Base-by-base conservation (phyloP, 2,329 filamentous ascomycete genomes). In the Diaporthe sp. region DNA sequence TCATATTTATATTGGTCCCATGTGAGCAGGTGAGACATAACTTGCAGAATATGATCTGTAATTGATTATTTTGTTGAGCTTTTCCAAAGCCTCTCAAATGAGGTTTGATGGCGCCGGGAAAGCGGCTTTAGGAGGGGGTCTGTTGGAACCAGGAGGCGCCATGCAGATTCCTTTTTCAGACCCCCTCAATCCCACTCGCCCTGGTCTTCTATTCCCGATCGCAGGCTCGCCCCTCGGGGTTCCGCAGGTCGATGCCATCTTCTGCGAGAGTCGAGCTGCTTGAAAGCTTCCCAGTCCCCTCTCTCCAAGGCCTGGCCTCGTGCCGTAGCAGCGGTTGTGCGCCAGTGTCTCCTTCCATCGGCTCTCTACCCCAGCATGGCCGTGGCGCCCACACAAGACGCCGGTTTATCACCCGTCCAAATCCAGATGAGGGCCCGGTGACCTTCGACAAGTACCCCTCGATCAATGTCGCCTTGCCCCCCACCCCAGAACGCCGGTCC, bases 11-110 rank as follows among this genome's bases (percentile, higher is more conserved):
- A 13, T 35, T 6, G 5, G 13, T 13, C 30, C 30, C 33, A 13
- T 47, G 45, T 19, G 22, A 38, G n/a, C 15, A 40, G n/a, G 13
- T 54, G 47, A 22, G 33, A 54, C 19, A 7, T 35, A 67, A 54
- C 33, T 19, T 40, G 64, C 33, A 54, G 64, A 15, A 68, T 50
- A 13, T 68, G 33, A 40, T 68, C 45, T 68, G 64, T 68, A 40
- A 54, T 68, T 68, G 9, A 25, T 54, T 13, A 13, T 67, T 52
- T 38, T 38, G 8, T 52, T 67, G 64, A 28, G 45, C 64, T 52
- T 52, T 67, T 25, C 22, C 30, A 35, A 67, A 40, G 64, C 30
- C 22, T 67, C 45, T 67, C 45, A 9, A 28, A 10, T 30, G 64
- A 40, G 47, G n/a, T 40, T 54, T 52, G 8, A 25, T 7, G n/a